Evolutionary conservation across 1,284 basidiomycete species (phyloP), one percentile per base, ranked within the genome.

Genomic region (Cutaneotrichosporon dermatis): DNA sequence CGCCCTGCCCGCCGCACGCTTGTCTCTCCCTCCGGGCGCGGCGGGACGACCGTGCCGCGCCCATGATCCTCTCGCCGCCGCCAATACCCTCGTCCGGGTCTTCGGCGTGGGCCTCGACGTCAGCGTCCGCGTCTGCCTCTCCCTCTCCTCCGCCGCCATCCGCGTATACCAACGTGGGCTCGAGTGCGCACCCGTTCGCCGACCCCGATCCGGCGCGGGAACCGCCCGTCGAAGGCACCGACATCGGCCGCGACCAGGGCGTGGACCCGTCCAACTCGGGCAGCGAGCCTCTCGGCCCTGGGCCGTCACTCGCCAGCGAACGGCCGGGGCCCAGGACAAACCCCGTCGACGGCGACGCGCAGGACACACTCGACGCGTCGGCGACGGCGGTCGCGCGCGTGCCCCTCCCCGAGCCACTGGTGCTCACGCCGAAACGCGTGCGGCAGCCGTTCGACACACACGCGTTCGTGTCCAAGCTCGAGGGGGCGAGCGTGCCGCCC

Each of bases 361-460:
- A 25, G 11, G 46, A 59, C 2, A 52, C 57, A n/a, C 52, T 53
- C 12, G 54, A 56, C 25, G n/a, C 60, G 16, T 45, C 60, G 6
- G 41, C 41, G 1, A 62, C 54, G 44, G 57, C 49, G 2, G 57
- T 62, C 6, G 45, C 57, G 12, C 56, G 57, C 4, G 60, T 62
- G 3, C 56, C 55, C 3, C 16, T 58, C 33, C 57, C 66, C 46
- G 43, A 58, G 15, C 53, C 66, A 13, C n/a, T 34, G 7, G 42
- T 53, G 2, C 44, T 40, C 9, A 39, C 53, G 7, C 37, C 39
- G 15, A 56, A 53, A 9, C 59, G 57, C 4, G 9, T 68, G 25
- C 69, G 67, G 44, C 77, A 79, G 55, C 77, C 77, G 1, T 79
- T 79, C 58, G 75, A 79, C 55, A 77, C 77, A 6, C 76, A 79